Percentiles rank a stretch among this genome's conserved stretches.
phyloP scores from a whole-genome alignment of 352 stramenopile species.

The Pythium dissotocum region DNA sequence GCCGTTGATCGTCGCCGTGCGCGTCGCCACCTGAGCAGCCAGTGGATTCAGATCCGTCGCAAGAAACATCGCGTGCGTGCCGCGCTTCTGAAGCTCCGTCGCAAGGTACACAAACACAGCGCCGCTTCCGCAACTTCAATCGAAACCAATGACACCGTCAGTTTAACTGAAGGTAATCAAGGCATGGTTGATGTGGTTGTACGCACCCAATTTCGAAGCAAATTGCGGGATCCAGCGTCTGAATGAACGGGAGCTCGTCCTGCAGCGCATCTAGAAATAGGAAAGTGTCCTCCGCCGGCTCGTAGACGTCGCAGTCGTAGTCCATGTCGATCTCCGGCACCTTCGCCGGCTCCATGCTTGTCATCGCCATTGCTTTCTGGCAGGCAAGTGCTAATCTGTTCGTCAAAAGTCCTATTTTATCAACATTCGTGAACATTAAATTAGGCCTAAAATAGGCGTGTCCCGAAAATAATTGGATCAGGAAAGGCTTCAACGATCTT shows the following conservation, averaged over 20 bases:
- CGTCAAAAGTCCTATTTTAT: constrained; percentile 26
- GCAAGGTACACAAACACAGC: constrained; percentile 74
- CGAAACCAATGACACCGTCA: background rate
- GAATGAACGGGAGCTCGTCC: constrained; percentile 74
- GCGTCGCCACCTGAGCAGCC: constrained; percentile 74
- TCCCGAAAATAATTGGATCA: background rate
- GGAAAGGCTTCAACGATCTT: background rate
- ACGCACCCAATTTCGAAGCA: constrained; percentile 90
- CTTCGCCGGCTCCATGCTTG: constrained; percentile 33
- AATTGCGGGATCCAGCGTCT: constrained; percentile 55
- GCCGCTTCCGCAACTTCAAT: constrained; percentile 52
- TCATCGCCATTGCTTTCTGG: constrained; percentile 12
- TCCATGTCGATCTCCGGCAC: constrained; percentile 75
- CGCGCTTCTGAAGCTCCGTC: constrained; percentile 75
- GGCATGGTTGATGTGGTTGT: too few species aligned
- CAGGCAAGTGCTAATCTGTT: background rate
- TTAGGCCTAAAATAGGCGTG: background rate
- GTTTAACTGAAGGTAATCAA: too few species aligned
- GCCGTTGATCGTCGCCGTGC: constrained; percentile 88
- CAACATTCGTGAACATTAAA: background rate
- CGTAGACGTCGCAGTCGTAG: constrained; percentile 93
- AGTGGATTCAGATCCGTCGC: constrained; percentile 95
- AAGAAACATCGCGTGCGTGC: constrained; percentile 53
- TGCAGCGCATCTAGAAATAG: constrained; percentile 95
- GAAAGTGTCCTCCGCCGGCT: constrained; percentile 97